A percentile compares a stretch with the other conserved stretches of the same genome.
Conservation (phyloP, 2,329 filamentous ascomycete genomes). For the Colletotrichum cordylinicola region DNA sequence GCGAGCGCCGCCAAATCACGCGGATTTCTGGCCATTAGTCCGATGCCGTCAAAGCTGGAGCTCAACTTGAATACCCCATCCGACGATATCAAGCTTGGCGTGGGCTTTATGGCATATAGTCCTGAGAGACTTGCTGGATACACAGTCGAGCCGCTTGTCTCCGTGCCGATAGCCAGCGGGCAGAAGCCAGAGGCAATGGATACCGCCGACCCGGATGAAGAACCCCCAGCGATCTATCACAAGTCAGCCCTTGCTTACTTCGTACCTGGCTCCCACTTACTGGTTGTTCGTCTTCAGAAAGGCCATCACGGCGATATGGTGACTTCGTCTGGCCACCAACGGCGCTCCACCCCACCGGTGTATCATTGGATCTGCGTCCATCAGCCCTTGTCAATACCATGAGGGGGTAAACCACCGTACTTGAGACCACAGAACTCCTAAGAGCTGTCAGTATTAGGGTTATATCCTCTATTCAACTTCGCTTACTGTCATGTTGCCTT, state of each 20-base stretch:
- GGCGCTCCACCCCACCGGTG: constrained; percentile 43
- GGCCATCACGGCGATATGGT: constrained; percentile 17
- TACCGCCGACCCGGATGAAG: constrained; percentile 38
- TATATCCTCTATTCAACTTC: neutral
- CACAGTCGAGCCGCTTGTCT: constrained; percentile 42
- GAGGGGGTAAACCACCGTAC: neutral
- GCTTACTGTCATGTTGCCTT: constrained; percentile 41
- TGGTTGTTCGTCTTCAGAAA: constrained; percentile 22
- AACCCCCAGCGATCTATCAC: constrained; percentile 34
- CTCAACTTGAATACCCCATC: constrained; percentile 23
- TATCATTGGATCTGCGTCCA: constrained; percentile 36
- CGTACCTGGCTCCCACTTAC: neutral
- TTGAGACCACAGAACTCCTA: neutral
- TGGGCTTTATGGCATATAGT: constrained; percentile 41
- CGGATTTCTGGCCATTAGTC: constrained; percentile 27
- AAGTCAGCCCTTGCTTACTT: neutral
- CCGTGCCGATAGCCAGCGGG: constrained; percentile 40
- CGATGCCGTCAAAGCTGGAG: constrained; percentile 25
- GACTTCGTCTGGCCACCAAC: constrained; percentile 29
- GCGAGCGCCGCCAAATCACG: constrained; percentile 23
- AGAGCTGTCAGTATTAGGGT: neutral
- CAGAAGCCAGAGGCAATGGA: constrained; percentile 43
- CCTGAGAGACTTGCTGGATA: constrained; percentile 41
- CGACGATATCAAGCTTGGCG: constrained; percentile 11
- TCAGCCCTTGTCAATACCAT: neutral